Evolutionary conservation across 1,284 basidiomycete species (phyloP).

Genomic region (Amylostereum chailletii): DNA sequence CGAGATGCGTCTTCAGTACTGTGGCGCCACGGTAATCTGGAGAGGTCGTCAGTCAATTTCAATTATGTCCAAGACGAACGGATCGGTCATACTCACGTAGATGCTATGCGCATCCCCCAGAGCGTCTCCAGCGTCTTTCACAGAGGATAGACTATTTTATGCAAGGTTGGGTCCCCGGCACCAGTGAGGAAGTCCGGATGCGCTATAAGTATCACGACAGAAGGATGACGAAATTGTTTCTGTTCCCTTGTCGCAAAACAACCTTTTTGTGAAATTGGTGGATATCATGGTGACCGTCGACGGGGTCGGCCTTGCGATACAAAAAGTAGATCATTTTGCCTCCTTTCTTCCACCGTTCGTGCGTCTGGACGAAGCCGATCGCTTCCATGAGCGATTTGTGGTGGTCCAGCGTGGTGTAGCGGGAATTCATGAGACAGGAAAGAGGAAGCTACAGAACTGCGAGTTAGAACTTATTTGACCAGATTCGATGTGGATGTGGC

Average conservation of each 20-base stretch:
- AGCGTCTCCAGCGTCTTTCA: no score
- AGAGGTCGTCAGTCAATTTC: no score
- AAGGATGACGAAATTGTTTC: slow-evolving; percentile 76
- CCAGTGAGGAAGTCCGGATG: no score
- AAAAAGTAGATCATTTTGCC: slow-evolving; percentile 78
- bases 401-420: slow-evolving; percentile 61
- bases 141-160: no score
- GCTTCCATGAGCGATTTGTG: slow-evolving; percentile 49
- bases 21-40: no score
- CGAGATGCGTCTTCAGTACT: no score
- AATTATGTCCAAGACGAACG: no score
- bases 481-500: neutral
- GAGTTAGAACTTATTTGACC: neutral
- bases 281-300: slow-evolving; percentile 9
- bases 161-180: no score
- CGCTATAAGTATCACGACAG: slow-evolving; percentile 15
- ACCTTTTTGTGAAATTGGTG: slow-evolving; percentile 44
- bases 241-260: slow-evolving; percentile 53
- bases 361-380: slow-evolving; percentile 58
- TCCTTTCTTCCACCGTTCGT: slow-evolving; percentile 50
- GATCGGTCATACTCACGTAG: no score
- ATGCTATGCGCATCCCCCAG: no score
- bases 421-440: slow-evolving; percentile 77
- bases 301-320: slow-evolving; percentile 34
- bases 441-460: slow-evolving; percentile 52